Base-by-base conservation (phyloP, 2,329 filamentous ascomycete genomes). In the Grosmannia clavigera region DNA sequence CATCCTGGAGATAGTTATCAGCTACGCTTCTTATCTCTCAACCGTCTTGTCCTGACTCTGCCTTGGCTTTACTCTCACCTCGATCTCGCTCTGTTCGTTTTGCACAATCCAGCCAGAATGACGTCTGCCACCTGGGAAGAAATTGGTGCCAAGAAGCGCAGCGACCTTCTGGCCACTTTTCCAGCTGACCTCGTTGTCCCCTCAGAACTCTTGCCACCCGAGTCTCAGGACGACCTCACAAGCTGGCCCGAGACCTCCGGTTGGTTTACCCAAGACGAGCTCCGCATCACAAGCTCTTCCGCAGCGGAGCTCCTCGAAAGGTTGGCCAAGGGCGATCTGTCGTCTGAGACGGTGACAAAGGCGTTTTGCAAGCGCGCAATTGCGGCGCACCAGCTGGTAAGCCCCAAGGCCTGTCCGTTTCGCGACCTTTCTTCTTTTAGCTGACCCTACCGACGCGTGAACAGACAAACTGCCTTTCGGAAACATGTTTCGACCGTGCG, bases 131-230 rank as follows among this genome's bases (percentile, higher is more conserved):
- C 48, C 14, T 79, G 77, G 77, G 71, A 78, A 65, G 65, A 70
- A 5, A 68, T 75, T 29, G 72, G 70, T 3, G 72, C 71, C n/a
- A 69, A 70, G 59, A 79, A 79, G 66, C 73, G 76, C 31, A 69
- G 72, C 52, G 69, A 72, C 6, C 71, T 79, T 6, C 64, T 64
- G 6, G 68, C 71, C 52, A 78, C 79, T 0, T 82, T 87, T 58
- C 83, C 84, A 1, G 60, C 72, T 1, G 78, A 84, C 66, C 86
- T 81, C 78, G 73, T 75, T 58, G 76, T 86, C 6, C 81, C 82
- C 0, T 68, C 69, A 6, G 67, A 77, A 55, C 69, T 83, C 52
- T 66, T 85, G 0, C 83, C 84, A 2, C 74, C 78, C 0, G 74
- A 75, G 0, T 73, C 75, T 40, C 77, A 82, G 65, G 71, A 78